phyloP scores from a whole-genome alignment of 768 basidiomycete genomes.

The Lactifluus volemus region DNA sequence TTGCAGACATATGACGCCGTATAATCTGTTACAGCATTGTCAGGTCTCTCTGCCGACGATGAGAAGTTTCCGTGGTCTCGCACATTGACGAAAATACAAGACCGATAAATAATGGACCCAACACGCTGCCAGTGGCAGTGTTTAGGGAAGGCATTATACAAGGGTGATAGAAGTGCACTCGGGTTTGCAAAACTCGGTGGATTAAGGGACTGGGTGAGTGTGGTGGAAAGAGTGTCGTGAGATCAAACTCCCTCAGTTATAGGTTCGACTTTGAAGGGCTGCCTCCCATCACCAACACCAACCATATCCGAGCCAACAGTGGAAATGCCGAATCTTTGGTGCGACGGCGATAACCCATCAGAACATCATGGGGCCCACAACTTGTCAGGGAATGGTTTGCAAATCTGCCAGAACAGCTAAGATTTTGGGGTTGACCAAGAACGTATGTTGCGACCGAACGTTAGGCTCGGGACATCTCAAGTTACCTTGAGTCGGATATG shows the following conservation, averaged over 20 bases:
- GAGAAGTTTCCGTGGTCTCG: not conserved
- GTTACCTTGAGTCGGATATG: no score
- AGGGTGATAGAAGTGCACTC: no score
- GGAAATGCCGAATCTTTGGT: no score
- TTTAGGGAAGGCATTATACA: not conserved
- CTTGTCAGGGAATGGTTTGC: no score
- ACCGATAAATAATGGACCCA: not conserved
- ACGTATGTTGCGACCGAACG: no score
- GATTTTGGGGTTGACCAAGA: no score
- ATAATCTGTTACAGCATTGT: not conserved
- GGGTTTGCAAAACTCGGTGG: not conserved
- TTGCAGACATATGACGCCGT: not conserved
- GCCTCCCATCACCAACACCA: no score
- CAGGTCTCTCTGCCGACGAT: not conserved
- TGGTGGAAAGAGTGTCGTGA: not conserved
- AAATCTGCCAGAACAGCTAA: no score
- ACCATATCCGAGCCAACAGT: no score
- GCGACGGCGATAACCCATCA: no score
- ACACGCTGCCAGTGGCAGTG: not conserved
- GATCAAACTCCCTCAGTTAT: not conserved
- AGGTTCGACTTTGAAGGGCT: not conserved
- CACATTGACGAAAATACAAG: constrained; percentile 3
- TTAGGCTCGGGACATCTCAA: no score
- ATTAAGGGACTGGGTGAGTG: not conserved
- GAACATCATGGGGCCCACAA: no score